A percentile compares a stretch with the other conserved stretches of the same genome.
These are phyloP conservation scores for Metschnikowia orientalis DNA, from an alignment of 805 yeast genomes.

Conservation along the genomic window DNA sequence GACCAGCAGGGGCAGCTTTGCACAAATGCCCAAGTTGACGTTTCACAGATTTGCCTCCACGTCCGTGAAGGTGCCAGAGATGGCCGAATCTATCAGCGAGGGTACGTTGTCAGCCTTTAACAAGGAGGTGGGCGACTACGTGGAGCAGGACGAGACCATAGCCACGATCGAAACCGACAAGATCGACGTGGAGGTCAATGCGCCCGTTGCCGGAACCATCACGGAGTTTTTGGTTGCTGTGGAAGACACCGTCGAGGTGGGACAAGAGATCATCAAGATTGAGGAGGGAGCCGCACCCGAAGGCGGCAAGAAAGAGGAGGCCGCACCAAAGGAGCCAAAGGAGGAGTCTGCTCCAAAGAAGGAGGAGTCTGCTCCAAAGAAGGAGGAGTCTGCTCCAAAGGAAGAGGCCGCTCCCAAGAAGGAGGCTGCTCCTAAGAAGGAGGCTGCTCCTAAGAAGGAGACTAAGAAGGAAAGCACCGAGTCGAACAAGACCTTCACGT, in stretches of 20 bases:
- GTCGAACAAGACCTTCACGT: conserved; percentile 32
- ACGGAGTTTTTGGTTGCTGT: conserved; percentile 76
- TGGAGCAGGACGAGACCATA: conserved; percentile 79
- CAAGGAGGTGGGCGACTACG: conserved; percentile 83
- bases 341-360: conserved; percentile 20
- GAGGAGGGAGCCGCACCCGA: conserved; percentile 53
- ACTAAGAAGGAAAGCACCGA: conserved; percentile 11
- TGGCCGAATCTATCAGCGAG: conserved; percentile 98
- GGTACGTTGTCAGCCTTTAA: conserved; percentile 75
- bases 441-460: conserved; percentile 22
- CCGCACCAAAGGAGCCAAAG: conserved; percentile 18
- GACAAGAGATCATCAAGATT: conserved; percentile 84
- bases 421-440: conserved; percentile 32
- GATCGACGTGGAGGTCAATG: conserved; percentile 94
- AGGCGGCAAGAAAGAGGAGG: conserved; percentile 24
- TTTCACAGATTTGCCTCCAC: conserved; percentile 38
- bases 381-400: conserved; percentile 18
- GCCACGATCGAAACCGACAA: conserved; percentile 98
- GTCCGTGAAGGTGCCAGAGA: conserved; percentile 86
- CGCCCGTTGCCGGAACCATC: conserved; percentile 89
- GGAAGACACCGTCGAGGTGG: conserved; percentile 93
- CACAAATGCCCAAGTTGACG: conserved; percentile 17
- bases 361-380: conserved; percentile 15
- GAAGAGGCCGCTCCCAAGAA: conserved; percentile 28
- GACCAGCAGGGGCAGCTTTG: conserved; percentile 3